Evolutionary conservation across 1,284 basidiomycete genomes (phyloP).

Genomic region (Gastroboletus turbinatus): DNA sequence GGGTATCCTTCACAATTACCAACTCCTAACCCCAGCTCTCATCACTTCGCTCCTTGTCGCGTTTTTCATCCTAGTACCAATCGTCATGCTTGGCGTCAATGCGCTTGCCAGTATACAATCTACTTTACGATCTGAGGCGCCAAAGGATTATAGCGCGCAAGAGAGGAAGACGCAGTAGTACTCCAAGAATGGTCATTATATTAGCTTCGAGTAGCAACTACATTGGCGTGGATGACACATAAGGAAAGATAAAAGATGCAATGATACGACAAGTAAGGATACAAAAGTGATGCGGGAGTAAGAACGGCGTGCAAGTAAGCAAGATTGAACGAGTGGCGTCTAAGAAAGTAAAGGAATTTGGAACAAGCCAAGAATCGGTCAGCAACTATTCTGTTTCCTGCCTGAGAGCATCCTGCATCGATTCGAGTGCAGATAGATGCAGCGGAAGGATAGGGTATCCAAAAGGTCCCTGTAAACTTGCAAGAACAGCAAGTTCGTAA

Average conservation of each 20-base stretch:
- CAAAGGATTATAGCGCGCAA: constrained; percentile 65
- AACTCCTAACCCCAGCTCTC: constrained; percentile 78
- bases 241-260: constrained; percentile 26
- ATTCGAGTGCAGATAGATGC: constrained; percentile 66
- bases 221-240: constrained; percentile 21
- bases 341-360: constrained; percentile 7
- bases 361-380: background rate
- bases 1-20: constrained; percentile 73
- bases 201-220: constrained; percentile 23
- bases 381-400: constrained; percentile 26
- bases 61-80: constrained; percentile 72
- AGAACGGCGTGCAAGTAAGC: constrained; percentile 14
- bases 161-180: constrained; percentile 79
- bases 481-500: constrained; percentile 63
- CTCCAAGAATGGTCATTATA: constrained; percentile 22
- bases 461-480: constrained; percentile 48
- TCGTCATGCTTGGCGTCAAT: constrained; percentile 63
- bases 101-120: constrained; percentile 79
- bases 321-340: constrained; percentile 10
- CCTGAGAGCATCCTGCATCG: constrained; percentile 47
- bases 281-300: constrained; percentile 25
- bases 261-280: constrained; percentile 28
- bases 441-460: constrained; percentile 56
- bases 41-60: constrained; percentile 68
- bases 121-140: constrained; percentile 57